phyloP scores from a whole-genome alignment of 2,329 filamentous ascomycete species.

The Lecanicillium sp. region DNA sequence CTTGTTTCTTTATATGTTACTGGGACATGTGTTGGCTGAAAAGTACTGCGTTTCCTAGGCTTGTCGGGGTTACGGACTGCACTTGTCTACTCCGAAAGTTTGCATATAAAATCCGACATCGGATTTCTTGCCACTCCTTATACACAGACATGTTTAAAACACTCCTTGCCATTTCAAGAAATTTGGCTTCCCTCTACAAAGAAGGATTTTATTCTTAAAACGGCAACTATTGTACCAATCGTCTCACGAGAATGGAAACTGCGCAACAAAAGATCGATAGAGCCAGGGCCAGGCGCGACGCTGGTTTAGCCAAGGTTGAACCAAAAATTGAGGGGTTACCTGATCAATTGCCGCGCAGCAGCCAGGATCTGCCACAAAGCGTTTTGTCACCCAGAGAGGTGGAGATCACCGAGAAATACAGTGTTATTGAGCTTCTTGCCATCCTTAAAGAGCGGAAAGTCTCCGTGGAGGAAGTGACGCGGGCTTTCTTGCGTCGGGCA shows the following conservation, averaged over 20 bases:
- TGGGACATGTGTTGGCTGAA: no score
- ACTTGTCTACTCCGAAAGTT: no score
- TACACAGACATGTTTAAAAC: no score
- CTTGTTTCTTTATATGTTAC: no score
- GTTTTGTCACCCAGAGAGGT: constrained; percentile 22
- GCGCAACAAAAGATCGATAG: constrained; percentile 12
- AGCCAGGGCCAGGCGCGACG: constrained; percentile 14
- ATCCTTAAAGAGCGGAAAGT: constrained; percentile 3
- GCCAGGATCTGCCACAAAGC: constrained; percentile 18
- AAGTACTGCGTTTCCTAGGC: no score
- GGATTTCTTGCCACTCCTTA: no score
- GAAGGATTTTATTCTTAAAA: no score
- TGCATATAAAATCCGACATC: no score
- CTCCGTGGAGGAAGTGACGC: constrained; percentile 11
- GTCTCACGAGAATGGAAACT: constrained; percentile 1
- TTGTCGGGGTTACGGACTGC: no score
- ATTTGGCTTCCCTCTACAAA: no score
- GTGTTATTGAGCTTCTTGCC: constrained; percentile 18
- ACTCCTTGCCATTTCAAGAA: no score
- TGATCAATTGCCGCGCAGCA: constrained; percentile 17
- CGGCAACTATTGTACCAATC: background rate
- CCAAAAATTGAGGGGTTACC: constrained; percentile 15
- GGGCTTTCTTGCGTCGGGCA: constrained; percentile 13
- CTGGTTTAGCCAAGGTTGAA: constrained; percentile 15
- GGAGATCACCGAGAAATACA: constrained; percentile 25